Percentiles rank a stretch among this genome's conserved stretches.
phyloP scores from a whole-genome alignment of 345 rosid genomes.

The Toxicodendron radicans region DNA sequence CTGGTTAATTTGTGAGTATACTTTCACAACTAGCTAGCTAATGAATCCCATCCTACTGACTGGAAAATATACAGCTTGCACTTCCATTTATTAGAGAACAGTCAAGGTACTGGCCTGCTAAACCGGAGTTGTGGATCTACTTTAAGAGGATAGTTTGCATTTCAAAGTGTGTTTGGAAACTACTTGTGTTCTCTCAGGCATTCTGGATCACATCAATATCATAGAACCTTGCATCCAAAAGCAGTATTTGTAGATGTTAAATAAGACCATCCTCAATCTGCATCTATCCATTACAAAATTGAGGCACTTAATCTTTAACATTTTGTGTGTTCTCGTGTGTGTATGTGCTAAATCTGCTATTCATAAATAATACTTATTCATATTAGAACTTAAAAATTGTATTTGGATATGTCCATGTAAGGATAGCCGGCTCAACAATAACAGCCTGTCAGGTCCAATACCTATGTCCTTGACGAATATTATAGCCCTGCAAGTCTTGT shows the following conservation, averaged over 20 bases:
- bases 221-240: not conserved
- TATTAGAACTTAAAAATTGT: slow-evolving; percentile 4
- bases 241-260: not conserved
- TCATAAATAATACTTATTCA: not conserved
- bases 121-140: not conserved
- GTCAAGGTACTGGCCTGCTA: not conserved
- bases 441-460: slow-evolving; percentile 36
- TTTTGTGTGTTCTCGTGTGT: not conserved
- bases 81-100: not conserved
- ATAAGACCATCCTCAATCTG: not conserved
- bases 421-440: slow-evolving; percentile 50
- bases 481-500: no score
- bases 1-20: no score
- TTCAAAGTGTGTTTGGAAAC: not conserved
- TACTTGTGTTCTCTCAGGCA: not conserved
- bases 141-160: not conserved
- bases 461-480: slow-evolving; percentile 42
- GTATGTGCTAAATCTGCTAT: not conserved
- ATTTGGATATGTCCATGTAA: slow-evolving; percentile 20
- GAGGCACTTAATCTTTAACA: not conserved
- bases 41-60: not conserved
- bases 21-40: no score
- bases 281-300: not conserved
- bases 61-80: not conserved
- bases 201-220: not conserved